These are phyloP conservation scores for Kazachstania kunashirensis DNA, from an alignment of 805 yeast species.

Conservation along the genomic window DNA sequence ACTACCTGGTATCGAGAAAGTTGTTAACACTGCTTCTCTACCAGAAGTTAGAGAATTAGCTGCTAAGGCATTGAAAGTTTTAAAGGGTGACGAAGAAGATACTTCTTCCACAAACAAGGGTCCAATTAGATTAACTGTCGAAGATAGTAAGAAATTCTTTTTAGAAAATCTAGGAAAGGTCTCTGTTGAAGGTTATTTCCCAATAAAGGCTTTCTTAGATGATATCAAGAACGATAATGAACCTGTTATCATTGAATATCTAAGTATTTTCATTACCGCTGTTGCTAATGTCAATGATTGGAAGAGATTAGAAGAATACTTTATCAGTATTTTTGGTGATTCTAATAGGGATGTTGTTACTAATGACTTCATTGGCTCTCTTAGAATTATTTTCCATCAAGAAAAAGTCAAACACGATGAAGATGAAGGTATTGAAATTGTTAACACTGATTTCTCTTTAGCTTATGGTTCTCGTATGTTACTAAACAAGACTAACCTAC, in stretches of 20 bases:
- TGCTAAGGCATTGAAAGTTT: slow-evolving; percentile 69
- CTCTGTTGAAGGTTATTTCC: slow-evolving; percentile 6
- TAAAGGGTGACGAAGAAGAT: slow-evolving; percentile 68
- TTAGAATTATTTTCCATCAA: slow-evolving; percentile 46
- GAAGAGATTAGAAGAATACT: slow-evolving; percentile 49
- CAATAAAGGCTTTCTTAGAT: slow-evolving; percentile 19
- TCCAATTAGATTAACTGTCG: slow-evolving; percentile 58
- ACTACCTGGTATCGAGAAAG: slow-evolving; percentile 86
- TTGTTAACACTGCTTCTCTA: slow-evolving; percentile 78
- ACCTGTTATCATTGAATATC: slow-evolving; percentile 35
- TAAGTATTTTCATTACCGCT: slow-evolving; percentile 44
- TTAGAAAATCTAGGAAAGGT: slow-evolving; percentile 17
- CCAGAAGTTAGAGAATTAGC: slow-evolving; percentile 97
- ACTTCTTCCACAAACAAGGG: slow-evolving; percentile 35
- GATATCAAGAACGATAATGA: slow-evolving; percentile 11
- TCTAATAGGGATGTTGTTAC: slow-evolving; percentile 30
- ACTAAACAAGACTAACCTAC: slow-evolving; percentile 79
- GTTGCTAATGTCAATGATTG: slow-evolving; percentile 71
- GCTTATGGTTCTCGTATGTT: slow-evolving; percentile 98
- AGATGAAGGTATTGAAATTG: slow-evolving; percentile 81
- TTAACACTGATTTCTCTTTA: slow-evolving; percentile 86
- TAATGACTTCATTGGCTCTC: slow-evolving; percentile 35
- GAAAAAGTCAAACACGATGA: slow-evolving; percentile 41
- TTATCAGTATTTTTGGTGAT: slow-evolving; percentile 34
- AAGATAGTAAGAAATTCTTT: slow-evolving; percentile 42